Evolutionary conservation across 2,329 filamentous ascomycete species (phyloP), one percentile per base, ranked within the genome.

Genomic region (Polychaeton citri): DNA sequence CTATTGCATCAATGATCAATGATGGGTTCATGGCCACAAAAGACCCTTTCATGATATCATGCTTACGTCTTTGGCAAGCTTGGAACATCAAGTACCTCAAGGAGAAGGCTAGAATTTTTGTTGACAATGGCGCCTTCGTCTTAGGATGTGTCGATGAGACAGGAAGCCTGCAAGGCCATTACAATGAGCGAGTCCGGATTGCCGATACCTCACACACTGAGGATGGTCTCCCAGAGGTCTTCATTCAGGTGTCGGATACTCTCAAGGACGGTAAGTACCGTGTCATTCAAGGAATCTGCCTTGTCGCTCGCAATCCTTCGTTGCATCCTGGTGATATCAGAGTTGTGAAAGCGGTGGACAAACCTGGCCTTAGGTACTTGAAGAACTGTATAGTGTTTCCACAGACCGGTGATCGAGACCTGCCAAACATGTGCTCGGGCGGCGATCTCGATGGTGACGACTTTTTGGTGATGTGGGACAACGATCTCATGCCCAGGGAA

Each of bases 371-470:
- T 3, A 72, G 68, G 32, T 83, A 95, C 49, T 66, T 95, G 3
- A 78, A 73, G 38, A 79, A 96, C 52, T 82, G 92, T 1, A 79
- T 96, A 1, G 86, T 96, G 0, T 79, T 98, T 33, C 84, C 90
- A 1, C 75, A 82, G 21, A 79, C 66, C 0, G 88, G 88, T 0
- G 85, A 95, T 51, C 70, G 81, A 12, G 85, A 93, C 43, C 63
- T 98, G 16, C 76, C 87, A 1, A 86, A 81, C 50, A 96, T 96
- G 88, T 86, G 90, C 44, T 94, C 90, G 3, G 90, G 90, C 2
- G 90, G 90, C 0, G 90, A 98, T 52, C 69, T 98, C 0, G 90
- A 98, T 52, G 90, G 90, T 0, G 90, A 98, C 49, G 90, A 98
- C 53, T 98, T 86, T 54, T 79, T 96, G 37, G 76, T 96, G 4